Conservation (phyloP, 306 rosid species). For the Vigna reflexopilosa region DNA sequence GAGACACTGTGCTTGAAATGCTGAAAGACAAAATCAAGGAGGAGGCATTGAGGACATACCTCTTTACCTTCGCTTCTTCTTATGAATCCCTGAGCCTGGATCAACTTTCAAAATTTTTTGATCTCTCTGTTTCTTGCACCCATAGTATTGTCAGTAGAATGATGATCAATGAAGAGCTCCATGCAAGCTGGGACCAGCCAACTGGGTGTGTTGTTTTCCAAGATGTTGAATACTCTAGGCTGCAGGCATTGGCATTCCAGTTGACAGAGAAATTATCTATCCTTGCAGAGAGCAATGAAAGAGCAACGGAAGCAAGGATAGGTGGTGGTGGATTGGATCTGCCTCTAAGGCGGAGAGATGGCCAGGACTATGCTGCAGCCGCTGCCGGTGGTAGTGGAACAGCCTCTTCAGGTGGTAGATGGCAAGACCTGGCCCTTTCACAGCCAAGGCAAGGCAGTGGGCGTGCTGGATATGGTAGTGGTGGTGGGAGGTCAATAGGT, state of each 20-base stretch:
- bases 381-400: constrained; percentile 54
- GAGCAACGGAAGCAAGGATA: constrained; percentile 82
- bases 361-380: constrained; percentile 75
- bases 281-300: constrained; percentile 89
- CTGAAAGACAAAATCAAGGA: constrained; percentile 84
- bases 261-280: constrained; percentile 82
- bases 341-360: constrained; percentile 80
- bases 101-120: constrained; percentile 77
- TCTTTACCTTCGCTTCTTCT: constrained; percentile 83
- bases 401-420: constrained; percentile 61
- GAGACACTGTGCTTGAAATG: constrained; percentile 72
- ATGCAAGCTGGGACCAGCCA: constrained; percentile 80
- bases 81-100: constrained; percentile 78
- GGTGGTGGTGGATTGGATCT: constrained; percentile 93
- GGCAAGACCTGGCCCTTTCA: constrained; percentile 74
- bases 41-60: constrained; percentile 92
- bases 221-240: constrained; percentile 65
- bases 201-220: constrained; percentile 63
- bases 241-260: constrained; percentile 85
- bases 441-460: constrained; percentile 80
- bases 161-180: constrained; percentile 96
- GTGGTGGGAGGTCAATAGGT: constrained; percentile 59
- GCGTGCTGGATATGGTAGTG: constrained; percentile 66
- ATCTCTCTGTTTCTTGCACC: constrained; percentile 63
- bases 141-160: constrained; percentile 86